Percentiles rank a stretch among this genome's conserved stretches.
phyloP scores from a whole-genome alignment of 169 alveolate genomes.

The Perkinsus marinus region DNA sequence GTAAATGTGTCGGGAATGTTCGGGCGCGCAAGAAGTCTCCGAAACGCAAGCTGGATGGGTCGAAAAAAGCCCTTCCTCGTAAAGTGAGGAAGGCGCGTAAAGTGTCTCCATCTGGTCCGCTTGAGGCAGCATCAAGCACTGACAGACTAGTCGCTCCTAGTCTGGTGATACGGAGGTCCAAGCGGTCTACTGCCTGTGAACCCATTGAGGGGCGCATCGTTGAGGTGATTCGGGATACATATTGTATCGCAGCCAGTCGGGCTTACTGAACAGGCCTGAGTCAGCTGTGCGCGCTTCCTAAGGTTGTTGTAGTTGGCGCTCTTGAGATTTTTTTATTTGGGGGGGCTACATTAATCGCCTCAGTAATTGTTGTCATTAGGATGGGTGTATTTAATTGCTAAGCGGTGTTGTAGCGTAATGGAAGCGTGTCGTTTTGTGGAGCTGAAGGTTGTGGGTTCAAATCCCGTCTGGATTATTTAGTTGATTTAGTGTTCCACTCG shows the following conservation, averaged over 20 bases:
- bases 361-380: too few species aligned
- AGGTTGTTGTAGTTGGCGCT: too few species aligned
- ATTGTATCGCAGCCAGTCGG: background rate
- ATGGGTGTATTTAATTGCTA: background rate
- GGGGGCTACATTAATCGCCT: too few species aligned
- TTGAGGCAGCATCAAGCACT: background rate
- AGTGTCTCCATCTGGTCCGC: background rate
- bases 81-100: background rate
- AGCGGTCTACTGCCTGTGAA: background rate
- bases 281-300: too few species aligned
- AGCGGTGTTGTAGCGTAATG: background rate
- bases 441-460: background rate
- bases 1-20: background rate
- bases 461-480: background rate
- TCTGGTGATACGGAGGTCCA: background rate
- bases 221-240: background rate
- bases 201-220: background rate
- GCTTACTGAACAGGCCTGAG: too few species aligned
- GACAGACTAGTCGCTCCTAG: background rate
- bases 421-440: background rate
- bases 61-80: background rate
- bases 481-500: too few species aligned
- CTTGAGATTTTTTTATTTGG: too few species aligned
- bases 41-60: background rate
- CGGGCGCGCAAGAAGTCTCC: background rate